Conservation (phyloP, 441 rosid species). For the Syzygium malaccense region DNA sequence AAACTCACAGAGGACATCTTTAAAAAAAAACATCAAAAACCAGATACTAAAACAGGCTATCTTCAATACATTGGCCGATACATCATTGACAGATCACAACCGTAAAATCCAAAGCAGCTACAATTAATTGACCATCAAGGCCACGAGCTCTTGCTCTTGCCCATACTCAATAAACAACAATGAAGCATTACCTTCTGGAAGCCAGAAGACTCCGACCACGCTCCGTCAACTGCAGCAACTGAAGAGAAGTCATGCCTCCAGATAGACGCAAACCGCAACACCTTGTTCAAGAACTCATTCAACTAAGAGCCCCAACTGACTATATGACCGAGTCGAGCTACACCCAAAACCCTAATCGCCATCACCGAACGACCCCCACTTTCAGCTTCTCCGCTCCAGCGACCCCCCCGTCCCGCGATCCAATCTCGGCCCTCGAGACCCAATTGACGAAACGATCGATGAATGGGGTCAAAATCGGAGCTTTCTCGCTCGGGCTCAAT, state of each 20-base stretch:
- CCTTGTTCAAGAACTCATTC: background rate
- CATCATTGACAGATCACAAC: background rate
- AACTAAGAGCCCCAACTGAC: background rate
- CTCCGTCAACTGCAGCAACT: slow-evolving; percentile 85
- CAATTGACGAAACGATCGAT: background rate
- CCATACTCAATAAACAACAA: background rate
- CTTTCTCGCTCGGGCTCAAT: background rate
- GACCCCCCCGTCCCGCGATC: background rate
- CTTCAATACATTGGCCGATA: background rate
- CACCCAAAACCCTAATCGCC: background rate
- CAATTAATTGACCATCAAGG: background rate
- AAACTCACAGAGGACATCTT: background rate
- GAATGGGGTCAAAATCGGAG: background rate
- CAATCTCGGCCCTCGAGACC: background rate
- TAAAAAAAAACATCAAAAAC: background rate
- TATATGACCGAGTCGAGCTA: background rate
- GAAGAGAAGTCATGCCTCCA: slow-evolving; percentile 86
- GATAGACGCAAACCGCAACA: slow-evolving; percentile 14
- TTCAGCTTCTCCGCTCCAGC: background rate
- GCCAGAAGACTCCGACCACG: slow-evolving; percentile 73
- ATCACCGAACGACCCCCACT: background rate
- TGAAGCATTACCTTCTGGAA: slow-evolving; percentile 58
- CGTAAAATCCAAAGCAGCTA: background rate
- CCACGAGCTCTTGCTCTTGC: background rate
- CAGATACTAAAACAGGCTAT: background rate